Percentiles rank a stretch among this genome's conserved stretches.
Evolutionary conservation across 805 yeast species (phyloP).

Genomic region (Saccharomycopsis malanga): DNA sequence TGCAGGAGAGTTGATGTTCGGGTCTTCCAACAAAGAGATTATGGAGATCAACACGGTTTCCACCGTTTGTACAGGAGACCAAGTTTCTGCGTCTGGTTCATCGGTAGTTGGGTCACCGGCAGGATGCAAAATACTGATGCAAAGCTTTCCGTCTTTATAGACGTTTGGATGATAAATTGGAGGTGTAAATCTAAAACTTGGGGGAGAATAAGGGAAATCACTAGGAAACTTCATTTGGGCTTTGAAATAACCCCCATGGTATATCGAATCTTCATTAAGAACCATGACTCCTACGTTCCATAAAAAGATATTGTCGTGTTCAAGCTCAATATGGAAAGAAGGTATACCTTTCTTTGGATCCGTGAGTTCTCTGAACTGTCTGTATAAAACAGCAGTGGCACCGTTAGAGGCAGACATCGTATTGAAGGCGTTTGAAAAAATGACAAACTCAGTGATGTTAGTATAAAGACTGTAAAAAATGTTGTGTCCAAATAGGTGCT

Average conservation of each 20-base stretch:
- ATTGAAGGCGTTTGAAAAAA: too few species aligned
- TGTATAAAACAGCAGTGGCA: conserved; percentile 80
- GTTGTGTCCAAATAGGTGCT: too few species aligned
- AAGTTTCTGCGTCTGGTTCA: conserved; percentile 88
- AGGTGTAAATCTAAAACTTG: conserved; percentile 86
- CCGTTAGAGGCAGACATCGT: conserved; percentile 16
- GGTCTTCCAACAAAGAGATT: conserved; percentile 86
- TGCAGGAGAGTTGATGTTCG: conserved; percentile 89
- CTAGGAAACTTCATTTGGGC: conserved; percentile 91
- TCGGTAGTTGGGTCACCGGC: conserved; percentile 87
- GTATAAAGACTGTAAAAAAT: too few species aligned
- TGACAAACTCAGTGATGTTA: too few species aligned
- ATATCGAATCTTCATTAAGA: conserved; percentile 78
- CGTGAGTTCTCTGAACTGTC: conserved; percentile 89
- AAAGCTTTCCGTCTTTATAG: conserved; percentile 85
- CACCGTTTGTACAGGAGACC: conserved; percentile 92
- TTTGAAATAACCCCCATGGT: conserved; percentile 90
- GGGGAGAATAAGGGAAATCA: conserved; percentile 91
- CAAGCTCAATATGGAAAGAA: conserved; percentile 60
- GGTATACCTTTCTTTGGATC: conserved; percentile 82
- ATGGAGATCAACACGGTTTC: conserved; percentile 87
- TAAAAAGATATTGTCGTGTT: conserved; percentile 53
- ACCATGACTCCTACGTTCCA: conserved; percentile 94
- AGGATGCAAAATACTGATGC: conserved; percentile 88
- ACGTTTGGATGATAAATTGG: conserved; percentile 94